phyloP scores from a whole-genome alignment of 2,329 filamentous ascomycete species.

The Paraconiothyrium sp. region DNA sequence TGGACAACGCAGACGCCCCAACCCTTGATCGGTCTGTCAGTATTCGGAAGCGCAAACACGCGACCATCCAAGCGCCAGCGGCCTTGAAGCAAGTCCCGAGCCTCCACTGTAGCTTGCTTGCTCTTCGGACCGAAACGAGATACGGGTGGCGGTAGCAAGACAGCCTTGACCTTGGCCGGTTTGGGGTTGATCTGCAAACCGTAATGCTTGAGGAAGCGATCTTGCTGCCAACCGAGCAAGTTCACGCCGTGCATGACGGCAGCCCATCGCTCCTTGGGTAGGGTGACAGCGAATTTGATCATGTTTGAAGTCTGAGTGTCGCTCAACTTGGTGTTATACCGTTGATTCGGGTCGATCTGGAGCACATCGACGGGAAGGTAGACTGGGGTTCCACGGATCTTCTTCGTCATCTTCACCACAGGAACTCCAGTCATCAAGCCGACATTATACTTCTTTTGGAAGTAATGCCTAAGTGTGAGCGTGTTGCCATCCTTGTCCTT shows the following conservation, averaged over 20 bases:
- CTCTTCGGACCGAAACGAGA: conserved; percentile 68
- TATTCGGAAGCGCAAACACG: conserved; percentile 76
- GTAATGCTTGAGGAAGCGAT: conserved; percentile 76
- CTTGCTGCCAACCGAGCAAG: conserved; percentile 72
- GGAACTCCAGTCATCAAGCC: conserved; percentile 61
- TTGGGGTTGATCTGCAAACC: conserved; percentile 73
- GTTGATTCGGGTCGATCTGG: conserved; percentile 63
- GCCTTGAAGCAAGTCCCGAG: conserved; percentile 64
- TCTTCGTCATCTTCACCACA: conserved; percentile 67
- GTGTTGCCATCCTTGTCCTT: conserved; percentile 64
- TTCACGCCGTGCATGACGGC: conserved; percentile 75
- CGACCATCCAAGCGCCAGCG: conserved; percentile 89
- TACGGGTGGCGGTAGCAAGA: conserved; percentile 74
- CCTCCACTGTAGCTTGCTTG: conserved; percentile 35
- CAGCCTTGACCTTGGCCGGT: conserved; percentile 72
- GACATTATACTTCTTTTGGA: conserved; percentile 61
- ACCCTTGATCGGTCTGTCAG: conserved; percentile 64
- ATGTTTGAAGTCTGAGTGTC: conserved; percentile 77
- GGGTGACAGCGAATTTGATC: conserved; percentile 92
- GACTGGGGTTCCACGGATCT: conserved; percentile 51
- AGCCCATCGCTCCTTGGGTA: conserved; percentile 72
- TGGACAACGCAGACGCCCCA: conserved; percentile 81
- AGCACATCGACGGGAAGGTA: conserved; percentile 67
- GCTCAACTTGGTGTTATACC: conserved; percentile 67
- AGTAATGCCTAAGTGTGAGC: conserved; percentile 67